phyloP scores from a whole-genome alignment of 2,329 filamentous ascomycete genomes.

The Chalaropsis thielavioides region DNA sequence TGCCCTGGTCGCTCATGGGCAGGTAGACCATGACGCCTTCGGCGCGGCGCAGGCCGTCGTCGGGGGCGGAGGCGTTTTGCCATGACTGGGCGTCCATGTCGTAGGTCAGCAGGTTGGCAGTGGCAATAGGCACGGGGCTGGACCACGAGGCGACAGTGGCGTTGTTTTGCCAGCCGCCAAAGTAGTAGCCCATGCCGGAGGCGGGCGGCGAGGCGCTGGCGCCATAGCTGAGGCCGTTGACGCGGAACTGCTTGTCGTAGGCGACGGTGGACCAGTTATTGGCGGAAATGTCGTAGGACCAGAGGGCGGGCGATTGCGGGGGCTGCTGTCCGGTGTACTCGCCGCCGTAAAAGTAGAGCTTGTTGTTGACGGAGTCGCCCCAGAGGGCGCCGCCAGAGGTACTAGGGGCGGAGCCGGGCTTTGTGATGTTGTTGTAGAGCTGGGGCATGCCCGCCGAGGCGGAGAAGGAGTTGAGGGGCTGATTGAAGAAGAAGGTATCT shows the following conservation, averaged over 20 bases:
- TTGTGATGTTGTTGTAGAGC: conserved; percentile 42
- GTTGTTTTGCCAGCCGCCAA: conserved; percentile 48
- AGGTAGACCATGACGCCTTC: conserved; percentile 47
- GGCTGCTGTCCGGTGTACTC: conserved; percentile 38
- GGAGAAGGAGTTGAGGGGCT: conserved; percentile 35
- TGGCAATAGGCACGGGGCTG: conserved; percentile 32
- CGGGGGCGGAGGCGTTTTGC: conserved; percentile 37
- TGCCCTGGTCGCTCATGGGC: conserved; percentile 43
- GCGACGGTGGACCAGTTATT: conserved; percentile 40
- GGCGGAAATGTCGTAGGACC: conserved; percentile 42
- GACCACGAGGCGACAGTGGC: conserved; percentile 37
- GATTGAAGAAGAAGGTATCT: conserved; percentile 34
- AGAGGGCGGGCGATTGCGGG: conserved; percentile 33
- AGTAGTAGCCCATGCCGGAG: conserved; percentile 44
- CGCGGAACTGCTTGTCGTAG: conserved; percentile 24
- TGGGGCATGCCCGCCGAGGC: conserved; percentile 34
- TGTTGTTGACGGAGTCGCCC: conserved; percentile 47
- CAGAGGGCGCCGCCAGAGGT: conserved; percentile 36
- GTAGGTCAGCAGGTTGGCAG: conserved; percentile 40
- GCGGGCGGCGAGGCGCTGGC: conserved; percentile 41
- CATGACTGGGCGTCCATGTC: conserved; percentile 38
- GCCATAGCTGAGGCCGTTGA: conserved; percentile 40
- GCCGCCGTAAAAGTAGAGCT: conserved; percentile 48
- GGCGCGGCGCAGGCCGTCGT: conserved; percentile 38
- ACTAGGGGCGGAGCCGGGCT: conserved; percentile 41